phyloP scores from a whole-genome alignment of 177 flowering plant genomes.

The Vitis hybrid region DNA sequence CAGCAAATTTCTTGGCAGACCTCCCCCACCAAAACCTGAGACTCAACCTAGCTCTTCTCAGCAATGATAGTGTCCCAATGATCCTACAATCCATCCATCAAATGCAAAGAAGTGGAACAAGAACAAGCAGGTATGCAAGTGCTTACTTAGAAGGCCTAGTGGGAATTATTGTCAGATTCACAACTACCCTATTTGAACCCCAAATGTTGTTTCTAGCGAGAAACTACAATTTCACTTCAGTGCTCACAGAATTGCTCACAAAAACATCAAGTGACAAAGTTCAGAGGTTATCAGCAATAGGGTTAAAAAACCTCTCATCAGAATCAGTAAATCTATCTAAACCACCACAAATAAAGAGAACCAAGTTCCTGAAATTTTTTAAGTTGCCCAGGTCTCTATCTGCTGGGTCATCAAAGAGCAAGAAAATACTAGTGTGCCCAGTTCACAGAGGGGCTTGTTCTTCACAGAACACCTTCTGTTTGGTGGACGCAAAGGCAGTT shows the following conservation, averaged over 20 bases:
- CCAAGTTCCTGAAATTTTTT: conserved; percentile 32
- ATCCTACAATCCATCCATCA: conserved; percentile 39
- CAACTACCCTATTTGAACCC: conserved; percentile 60
- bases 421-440: conserved; percentile 42
- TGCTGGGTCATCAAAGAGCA: conserved; percentile 25
- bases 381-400: conserved; percentile 33
- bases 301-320: conserved; percentile 67
- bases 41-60: conserved; percentile 61
- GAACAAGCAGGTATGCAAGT: conserved; percentile 48
- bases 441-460: conserved; percentile 77
- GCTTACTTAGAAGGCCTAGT: conserved; percentile 71
- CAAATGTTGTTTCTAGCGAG: conserved; percentile 52
- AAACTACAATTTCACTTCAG: conserved; percentile 46
- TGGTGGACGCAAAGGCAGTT: conserved; percentile 65
- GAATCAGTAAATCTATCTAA: conserved; percentile 52
- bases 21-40: conserved; percentile 68
- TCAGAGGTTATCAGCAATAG: conserved; percentile 65
- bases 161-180: conserved; percentile 72
- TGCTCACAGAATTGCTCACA: conserved; percentile 58
- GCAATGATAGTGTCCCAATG: conserved; percentile 37
- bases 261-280: conserved; percentile 64
- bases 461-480: conserved; percentile 64
- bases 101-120: conserved; percentile 48
- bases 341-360: conserved; percentile 39
- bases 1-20: conserved; percentile 56